These are phyloP conservation scores for Thraustotheca clavata DNA, from an alignment of 352 stramenopile genomes.

Conservation along the genomic window DNA sequence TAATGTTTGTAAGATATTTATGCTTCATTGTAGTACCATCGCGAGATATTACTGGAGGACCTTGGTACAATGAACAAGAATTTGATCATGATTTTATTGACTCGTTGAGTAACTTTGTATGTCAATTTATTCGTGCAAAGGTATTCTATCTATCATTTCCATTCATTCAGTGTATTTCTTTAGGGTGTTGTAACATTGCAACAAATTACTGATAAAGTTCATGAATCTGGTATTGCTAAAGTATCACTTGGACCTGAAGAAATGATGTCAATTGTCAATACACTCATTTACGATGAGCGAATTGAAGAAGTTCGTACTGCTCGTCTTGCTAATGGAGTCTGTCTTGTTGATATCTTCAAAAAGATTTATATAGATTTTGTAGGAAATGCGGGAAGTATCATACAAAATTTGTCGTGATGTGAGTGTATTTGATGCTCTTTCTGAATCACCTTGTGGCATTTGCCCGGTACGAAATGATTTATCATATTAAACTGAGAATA, in stretches of 20 bases:
- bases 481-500: not conserved
- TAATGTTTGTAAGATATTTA: not conserved
- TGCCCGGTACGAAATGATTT: slow-evolving; percentile 67
- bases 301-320: slow-evolving; percentile 84
- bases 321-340: slow-evolving; percentile 64
- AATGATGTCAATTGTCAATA: slow-evolving; percentile 89
- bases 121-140: slow-evolving; percentile 81
- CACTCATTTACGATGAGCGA: slow-evolving; percentile 87
- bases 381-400: slow-evolving; percentile 68
- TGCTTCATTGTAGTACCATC: slow-evolving; percentile 79
- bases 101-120: slow-evolving; percentile 93
- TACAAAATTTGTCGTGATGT: slow-evolving; percentile 86
- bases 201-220: slow-evolving; percentile 84
- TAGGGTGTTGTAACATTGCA: slow-evolving; percentile 80
- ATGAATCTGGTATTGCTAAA: slow-evolving; percentile 85
- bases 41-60: slow-evolving; percentile 97
- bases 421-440: slow-evolving; percentile 82
- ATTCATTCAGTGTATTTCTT: not conserved
- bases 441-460: slow-evolving; percentile 81
- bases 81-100: slow-evolving; percentile 99
- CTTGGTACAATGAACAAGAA: slow-evolving; percentile 99
- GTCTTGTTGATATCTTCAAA: slow-evolving; percentile 15
- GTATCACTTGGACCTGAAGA: slow-evolving; percentile 85
- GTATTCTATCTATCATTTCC: slow-evolving; percentile 15
- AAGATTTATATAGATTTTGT: not conserved